A percentile compares a stretch with the other conserved stretches of the same genome.
These are phyloP conservation scores for Emericellopsis atlantica DNA, from an alignment of 2,329 filamentous ascomycete genomes.

Conservation along the genomic window DNA sequence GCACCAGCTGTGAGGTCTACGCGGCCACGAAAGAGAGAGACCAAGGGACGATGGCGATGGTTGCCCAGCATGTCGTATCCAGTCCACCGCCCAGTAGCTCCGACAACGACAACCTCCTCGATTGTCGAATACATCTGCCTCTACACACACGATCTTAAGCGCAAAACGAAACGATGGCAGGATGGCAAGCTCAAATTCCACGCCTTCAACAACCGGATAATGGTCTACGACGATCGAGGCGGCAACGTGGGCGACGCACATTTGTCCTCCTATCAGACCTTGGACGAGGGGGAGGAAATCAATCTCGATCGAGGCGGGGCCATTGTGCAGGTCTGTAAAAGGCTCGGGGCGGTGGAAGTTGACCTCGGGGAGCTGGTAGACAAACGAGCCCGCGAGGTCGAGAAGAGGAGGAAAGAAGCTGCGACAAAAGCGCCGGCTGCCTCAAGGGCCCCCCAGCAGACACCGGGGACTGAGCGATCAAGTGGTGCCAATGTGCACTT, in stretches of 20 bases:
- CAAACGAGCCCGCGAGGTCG: constrained; percentile 49
- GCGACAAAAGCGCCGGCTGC: constrained; percentile 18
- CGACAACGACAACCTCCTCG: constrained; percentile 38
- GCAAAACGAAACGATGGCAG: constrained; percentile 93
- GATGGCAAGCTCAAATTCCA: constrained; percentile 83
- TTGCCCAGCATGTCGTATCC: constrained; percentile 9
- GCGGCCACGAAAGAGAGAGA: no score
- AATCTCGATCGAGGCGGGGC: constrained; percentile 62
- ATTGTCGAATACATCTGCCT: constrained; percentile 78
- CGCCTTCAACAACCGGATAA: constrained; percentile 79
- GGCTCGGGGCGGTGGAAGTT: constrained; percentile 59
- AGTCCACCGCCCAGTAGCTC: constrained; percentile 1
- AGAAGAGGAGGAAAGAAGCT: constrained; percentile 30
- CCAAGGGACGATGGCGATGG: no score
- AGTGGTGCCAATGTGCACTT: constrained; percentile 18
- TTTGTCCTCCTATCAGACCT: constrained; percentile 55
- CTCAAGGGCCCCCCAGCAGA: not conserved
- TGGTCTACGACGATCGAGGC: constrained; percentile 75
- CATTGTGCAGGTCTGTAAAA: constrained; percentile 71
- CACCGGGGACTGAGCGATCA: not conserved
- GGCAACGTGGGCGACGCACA: constrained; percentile 79
- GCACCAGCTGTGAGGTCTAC: no score
- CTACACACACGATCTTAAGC: constrained; percentile 72
- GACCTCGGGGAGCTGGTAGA: constrained; percentile 67
- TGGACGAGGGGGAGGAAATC: constrained; percentile 74